phyloP scores from a whole-genome alignment of 257 asterid genomes.

The Paraleonurus japonicus region DNA sequence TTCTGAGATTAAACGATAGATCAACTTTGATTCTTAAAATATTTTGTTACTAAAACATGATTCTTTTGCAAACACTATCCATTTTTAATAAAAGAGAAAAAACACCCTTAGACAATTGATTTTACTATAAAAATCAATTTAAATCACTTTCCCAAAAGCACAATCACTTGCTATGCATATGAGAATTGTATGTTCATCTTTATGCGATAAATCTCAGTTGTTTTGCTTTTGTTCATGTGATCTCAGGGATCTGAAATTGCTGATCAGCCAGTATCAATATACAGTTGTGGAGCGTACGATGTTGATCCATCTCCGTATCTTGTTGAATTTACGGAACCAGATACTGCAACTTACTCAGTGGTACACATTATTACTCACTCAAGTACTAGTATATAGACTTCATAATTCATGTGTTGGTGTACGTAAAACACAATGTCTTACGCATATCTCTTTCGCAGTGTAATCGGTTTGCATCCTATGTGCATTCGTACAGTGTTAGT shows the following conservation, averaged over 20 bases:
- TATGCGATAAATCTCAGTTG: neutral
- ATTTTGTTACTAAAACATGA: neutral
- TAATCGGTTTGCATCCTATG: too few species aligned
- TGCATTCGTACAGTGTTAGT: too few species aligned
- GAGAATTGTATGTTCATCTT: neutral
- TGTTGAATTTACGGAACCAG: slow-evolving; percentile 17
- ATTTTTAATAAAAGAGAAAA: too few species aligned
- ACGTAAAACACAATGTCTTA: too few species aligned
- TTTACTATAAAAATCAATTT: too few species aligned
- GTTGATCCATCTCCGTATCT: slow-evolving; percentile 37
- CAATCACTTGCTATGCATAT: neutral
- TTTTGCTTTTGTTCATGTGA: neutral
- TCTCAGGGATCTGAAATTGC: slow-evolving; percentile 43
- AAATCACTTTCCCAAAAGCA: too few species aligned
- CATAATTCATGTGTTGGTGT: too few species aligned
- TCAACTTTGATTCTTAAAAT: too few species aligned
- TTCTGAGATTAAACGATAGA: too few species aligned
- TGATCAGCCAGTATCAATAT: slow-evolving; percentile 33
- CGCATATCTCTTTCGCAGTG: too few species aligned
- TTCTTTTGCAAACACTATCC: neutral
- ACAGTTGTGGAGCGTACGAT: slow-evolving; percentile 27
- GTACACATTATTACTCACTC: slow-evolving; percentile 12
- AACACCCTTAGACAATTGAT: neutral
- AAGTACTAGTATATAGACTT: neutral
- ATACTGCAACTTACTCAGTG: slow-evolving; percentile 14